Base-by-base conservation (phyloP, 2,329 filamentous ascomycete species). In the Calonectria ilicicola region DNA sequence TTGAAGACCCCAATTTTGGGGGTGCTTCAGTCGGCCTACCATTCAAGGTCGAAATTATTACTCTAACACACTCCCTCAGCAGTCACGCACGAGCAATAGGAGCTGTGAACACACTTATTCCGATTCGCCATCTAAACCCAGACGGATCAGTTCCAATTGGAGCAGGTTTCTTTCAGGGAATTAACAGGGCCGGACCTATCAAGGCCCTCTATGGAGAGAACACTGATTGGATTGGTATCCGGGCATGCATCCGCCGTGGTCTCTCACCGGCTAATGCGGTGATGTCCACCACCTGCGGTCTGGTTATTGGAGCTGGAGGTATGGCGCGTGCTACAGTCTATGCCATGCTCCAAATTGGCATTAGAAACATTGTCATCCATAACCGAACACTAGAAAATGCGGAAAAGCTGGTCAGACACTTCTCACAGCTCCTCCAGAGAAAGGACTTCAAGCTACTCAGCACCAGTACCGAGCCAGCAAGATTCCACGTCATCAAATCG, bases 321-420 rank as follows among this genome's bases (percentile, higher is more conserved):
- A 96, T 96, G 93, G 94, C 93, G 10, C 89, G 94, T 72, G 93
- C 94, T 3, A 93, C 93, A 2, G 90, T 95, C 2, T 96, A 96
- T 77, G 92, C 94, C 1, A 91, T 96, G 89, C 87, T 96, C 27
- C 93, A 94, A 77, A 87, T 96, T 9, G 94, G 94, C 3, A 93
- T 95, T 62, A 91, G 91, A 72, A 93, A 94, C 75, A 93, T 96
- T 60, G 92, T 93, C 75, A 89, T 96, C 26, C 92, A 90, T 81
- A 96, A 96, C 78, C 88, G 94, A 32, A 95, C 93, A 0, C 74
- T 88, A 2, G 86, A 87, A n/a, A 93, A 93, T 64, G 93, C 94
- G 0, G 87, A 92, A 67, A 91, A 89, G 44, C 87, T 96, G 0
- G 93, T 92, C 1, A 84, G 86, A 0, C 93, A 96, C 79, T 96